Base-by-base conservation (phyloP, 345 rosid species). In the Schrenkiella parvula region DNA sequence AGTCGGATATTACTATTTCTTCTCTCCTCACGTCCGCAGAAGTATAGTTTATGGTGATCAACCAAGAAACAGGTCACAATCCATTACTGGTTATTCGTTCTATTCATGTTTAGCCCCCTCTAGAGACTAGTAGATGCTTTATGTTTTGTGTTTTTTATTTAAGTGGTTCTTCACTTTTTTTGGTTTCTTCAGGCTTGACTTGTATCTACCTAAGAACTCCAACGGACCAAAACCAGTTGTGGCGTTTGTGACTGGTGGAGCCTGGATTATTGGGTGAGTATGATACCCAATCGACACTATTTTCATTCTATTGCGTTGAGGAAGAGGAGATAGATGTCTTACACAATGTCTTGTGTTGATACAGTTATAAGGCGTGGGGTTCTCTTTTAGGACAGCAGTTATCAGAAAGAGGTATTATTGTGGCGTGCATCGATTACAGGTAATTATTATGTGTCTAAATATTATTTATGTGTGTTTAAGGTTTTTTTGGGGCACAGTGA, bases 371-470 rank as follows among this genome's bases (percentile, higher is more conserved):
- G 80, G 98, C 96, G 35, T 91, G 99, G 99, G 98, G 99, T 59
- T 89, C 95, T 68, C 99, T 95, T 57, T 83, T 95, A 66, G 99
- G 99, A 65, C 91, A 86, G 65, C 98, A 95, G 52, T 81, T 95
- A 72, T 83, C 96, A 59, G 99, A 95, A 52, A 87, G 96, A 80
- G 98, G 81, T 77, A 85, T 89, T 51, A 87, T 91, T 31, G 99
- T 95, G 19, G 99, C 99, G 34, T 95, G 99, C 81, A 89, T 89
- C 80, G 99, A 91, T 73, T 95, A 95, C 90, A 87, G 99, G 99
- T 91, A 72, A 66, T 1, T 39, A 29, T 28, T 10, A 19, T 47
- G 44, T 5, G 5, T 29, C 1, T 23, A 1, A 3, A 23, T 5
- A 29, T 29, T 5, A 5, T 51, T 51, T 34, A 6, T 37, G 37